Evolutionary conservation across 495 filamentous ascomycete genomes (phyloP).

Genomic region (Lepidopterella palustris): DNA sequence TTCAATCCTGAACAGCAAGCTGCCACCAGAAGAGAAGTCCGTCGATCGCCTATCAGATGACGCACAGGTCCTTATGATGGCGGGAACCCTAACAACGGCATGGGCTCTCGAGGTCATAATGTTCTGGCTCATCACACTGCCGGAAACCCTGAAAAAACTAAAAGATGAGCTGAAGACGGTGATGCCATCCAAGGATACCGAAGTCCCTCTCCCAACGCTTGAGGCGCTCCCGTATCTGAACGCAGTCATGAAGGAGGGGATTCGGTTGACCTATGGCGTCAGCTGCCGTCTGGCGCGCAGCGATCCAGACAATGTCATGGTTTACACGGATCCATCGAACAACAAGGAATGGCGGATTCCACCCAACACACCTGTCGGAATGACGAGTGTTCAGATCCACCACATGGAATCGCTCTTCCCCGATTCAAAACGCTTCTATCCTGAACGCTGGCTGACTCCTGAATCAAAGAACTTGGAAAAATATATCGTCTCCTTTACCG

Average conservation of each 20-base stretch:
- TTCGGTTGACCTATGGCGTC: slow-evolving; percentile 43
- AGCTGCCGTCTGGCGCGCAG: slow-evolving; percentile 40
- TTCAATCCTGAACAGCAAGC: neutral
- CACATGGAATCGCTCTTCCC: slow-evolving; percentile 36
- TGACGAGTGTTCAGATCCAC: slow-evolving; percentile 24
- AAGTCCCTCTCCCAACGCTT: slow-evolving; percentile 30
- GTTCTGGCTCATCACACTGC: slow-evolving; percentile 26
- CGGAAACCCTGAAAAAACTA: slow-evolving; percentile 10
- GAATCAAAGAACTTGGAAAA: slow-evolving; percentile 1
- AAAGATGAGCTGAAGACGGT: slow-evolving; percentile 12
- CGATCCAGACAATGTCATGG: slow-evolving; percentile 37
- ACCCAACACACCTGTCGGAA: slow-evolving; percentile 21
- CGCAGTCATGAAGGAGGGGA: slow-evolving; percentile 43
- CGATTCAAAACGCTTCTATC: slow-evolving; percentile 37
- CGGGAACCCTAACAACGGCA: slow-evolving; percentile 23
- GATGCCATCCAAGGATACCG: neutral
- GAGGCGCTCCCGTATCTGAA: slow-evolving; percentile 48
- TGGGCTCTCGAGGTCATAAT: slow-evolving; percentile 13
- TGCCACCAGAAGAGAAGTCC: neutral
- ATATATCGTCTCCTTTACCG: slow-evolving; percentile 10
- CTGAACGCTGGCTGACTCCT: slow-evolving; percentile 41
- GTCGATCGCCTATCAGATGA: neutral
- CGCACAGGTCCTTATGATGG: slow-evolving; percentile 15
- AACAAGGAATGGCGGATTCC: slow-evolving; percentile 10
- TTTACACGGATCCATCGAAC: slow-evolving; percentile 26